Conservation (phyloP, 441 rosid species). For the Adansonia grandidieri region DNA sequence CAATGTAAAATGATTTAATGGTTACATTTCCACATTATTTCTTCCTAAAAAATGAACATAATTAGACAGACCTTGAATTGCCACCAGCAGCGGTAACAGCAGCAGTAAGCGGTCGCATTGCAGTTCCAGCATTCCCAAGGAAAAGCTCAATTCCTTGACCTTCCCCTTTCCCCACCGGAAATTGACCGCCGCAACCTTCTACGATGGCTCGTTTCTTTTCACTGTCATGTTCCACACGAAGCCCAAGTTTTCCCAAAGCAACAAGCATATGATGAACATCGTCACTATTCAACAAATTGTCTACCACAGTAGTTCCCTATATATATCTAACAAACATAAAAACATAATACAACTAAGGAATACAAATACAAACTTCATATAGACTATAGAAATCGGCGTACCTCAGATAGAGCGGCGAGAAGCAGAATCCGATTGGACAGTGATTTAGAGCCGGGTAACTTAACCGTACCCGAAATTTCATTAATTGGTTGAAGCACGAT, state of each 20-base stretch:
- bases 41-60: background rate
- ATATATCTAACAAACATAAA: slow-evolving; percentile 13
- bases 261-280: slow-evolving; percentile 91
- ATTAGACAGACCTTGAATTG: slow-evolving; percentile 64
- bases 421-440: slow-evolving; percentile 91
- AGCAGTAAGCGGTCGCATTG: slow-evolving; percentile 99
- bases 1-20: background rate
- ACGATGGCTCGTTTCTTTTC: slow-evolving; percentile 66
- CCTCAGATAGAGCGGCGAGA: slow-evolving; percentile 95
- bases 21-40: background rate
- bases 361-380: background rate
- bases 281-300: slow-evolving; percentile 90
- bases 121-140: slow-evolving; percentile 97
- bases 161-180: slow-evolving; percentile 69
- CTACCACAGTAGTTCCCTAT: slow-evolving; percentile 87
- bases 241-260: slow-evolving; percentile 78
- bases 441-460: slow-evolving; percentile 92
- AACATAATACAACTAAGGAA: background rate
- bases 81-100: slow-evolving; percentile 97
- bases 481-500: slow-evolving; percentile 83
- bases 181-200: slow-evolving; percentile 86
- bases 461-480: slow-evolving; percentile 83
- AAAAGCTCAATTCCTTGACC: slow-evolving; percentile 68
- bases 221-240: slow-evolving; percentile 61
- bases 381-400: slow-evolving; percentile 27